Conservation (phyloP, 768 basidiomycete species). For the Psilocybe sp. region DNA sequence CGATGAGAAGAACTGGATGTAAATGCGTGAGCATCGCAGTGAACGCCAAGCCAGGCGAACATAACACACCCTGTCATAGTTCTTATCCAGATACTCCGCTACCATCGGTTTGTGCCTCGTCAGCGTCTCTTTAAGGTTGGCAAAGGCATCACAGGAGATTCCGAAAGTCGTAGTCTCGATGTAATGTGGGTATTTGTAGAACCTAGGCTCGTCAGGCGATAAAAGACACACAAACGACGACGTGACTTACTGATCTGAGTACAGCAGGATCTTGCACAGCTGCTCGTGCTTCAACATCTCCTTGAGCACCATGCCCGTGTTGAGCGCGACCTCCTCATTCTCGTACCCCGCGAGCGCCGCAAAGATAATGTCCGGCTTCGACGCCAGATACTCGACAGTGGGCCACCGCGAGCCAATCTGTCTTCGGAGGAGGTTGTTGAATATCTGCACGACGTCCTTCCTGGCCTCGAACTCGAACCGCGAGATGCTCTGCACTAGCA, state of each 20-base stretch:
- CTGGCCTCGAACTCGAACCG: conserved; percentile 94
- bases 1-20: conserved; percentile 84
- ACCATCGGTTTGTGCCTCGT: conserved; percentile 99
- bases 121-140: conserved; percentile 95
- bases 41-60: conserved; percentile 5
- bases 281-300: conserved; percentile 96
- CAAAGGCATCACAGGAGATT: conserved; percentile 96
- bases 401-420: conserved; percentile 94
- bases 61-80: conserved; percentile 84
- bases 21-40: conserved; percentile 7
- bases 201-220: conserved; percentile 44
- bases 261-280: conserved; percentile 82
- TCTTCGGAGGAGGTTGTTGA: conserved; percentile 84
- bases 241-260: conserved; percentile 85
- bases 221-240: conserved; percentile 4
- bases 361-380: conserved; percentile 73
- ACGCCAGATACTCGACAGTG: conserved; percentile 91
- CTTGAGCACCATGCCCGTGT: conserved; percentile 96
- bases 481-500: conserved; percentile 77
- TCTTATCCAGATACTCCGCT: conserved; percentile 92
- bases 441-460: conserved; percentile 81
- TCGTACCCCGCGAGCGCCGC: conserved; percentile 88
- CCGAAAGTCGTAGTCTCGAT: conserved; percentile 98
- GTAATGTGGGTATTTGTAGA: conserved; percentile 94
- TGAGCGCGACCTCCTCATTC: conserved; percentile 94